Evolutionary conservation across 116 monocot genomes (phyloP).

Genomic region (Zostera marina): DNA sequence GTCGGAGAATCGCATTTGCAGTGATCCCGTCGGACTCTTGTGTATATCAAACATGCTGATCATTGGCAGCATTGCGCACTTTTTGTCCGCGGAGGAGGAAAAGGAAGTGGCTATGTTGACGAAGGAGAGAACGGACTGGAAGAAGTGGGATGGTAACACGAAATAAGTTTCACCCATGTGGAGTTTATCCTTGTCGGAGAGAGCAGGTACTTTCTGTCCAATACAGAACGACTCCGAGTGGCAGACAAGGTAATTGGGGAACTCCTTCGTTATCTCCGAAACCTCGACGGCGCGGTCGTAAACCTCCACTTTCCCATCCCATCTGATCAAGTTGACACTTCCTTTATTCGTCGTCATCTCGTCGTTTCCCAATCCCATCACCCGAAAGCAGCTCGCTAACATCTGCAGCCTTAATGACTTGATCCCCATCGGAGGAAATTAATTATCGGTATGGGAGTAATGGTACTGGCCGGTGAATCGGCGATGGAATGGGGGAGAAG

Average conservation of each 20-base stretch:
- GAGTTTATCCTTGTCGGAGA: conserved; percentile 12
- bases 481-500: no score
- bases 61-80: conserved; percentile 3
- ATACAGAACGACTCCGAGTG: conserved; percentile 24
- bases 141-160: conserved; percentile 24
- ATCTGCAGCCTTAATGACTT: no score
- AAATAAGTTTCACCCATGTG: conserved; percentile 15
- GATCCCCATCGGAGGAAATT: no score
- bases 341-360: neutral
- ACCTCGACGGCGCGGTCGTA: conserved; percentile 11
- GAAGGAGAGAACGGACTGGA: conserved; percentile 29
- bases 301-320: conserved; percentile 11
- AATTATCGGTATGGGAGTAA: no score
- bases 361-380: no score
- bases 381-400: no score
- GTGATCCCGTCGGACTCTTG: conserved; percentile 15
- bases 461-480: no score
- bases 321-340: conserved; percentile 2
- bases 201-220: conserved; percentile 19
- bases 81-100: conserved; percentile 5
- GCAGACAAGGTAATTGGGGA: conserved; percentile 16
- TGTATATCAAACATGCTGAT: conserved; percentile 16
- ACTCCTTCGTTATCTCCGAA: conserved; percentile 11
- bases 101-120: conserved; percentile 21
- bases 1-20: conserved; percentile 15